These are phyloP conservation scores for Pleurotus ostreatus DNA, from an alignment of 768 basidiomycete species.

Conservation along the genomic window DNA sequence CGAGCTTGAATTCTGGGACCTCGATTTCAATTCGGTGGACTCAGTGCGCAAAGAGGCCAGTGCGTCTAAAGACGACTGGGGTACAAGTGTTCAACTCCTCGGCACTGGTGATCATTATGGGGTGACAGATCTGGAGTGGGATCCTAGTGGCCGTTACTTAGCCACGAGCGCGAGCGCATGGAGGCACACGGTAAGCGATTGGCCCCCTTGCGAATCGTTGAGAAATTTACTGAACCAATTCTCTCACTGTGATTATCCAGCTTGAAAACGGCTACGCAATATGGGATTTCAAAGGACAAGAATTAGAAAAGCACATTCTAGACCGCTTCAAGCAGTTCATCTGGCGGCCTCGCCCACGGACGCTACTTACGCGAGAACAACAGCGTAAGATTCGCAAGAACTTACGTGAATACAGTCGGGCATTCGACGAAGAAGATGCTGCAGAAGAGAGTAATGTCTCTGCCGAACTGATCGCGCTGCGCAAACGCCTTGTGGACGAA, in stretches of 20 bases:
- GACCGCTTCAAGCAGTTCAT: slow-evolving; percentile 99
- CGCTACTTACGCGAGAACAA: slow-evolving; percentile 82
- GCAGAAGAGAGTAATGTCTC: slow-evolving; percentile 93
- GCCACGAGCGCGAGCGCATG: slow-evolving; percentile 93
- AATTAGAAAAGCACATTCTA: slow-evolving; percentile 81
- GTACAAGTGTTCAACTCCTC: slow-evolving; percentile 79
- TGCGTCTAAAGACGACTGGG: slow-evolving; percentile 69
- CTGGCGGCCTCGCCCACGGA: slow-evolving; percentile 94
- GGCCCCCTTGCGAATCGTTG: slow-evolving; percentile 5
- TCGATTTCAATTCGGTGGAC: slow-evolving; percentile 77
- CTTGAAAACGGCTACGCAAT: slow-evolving; percentile 95
- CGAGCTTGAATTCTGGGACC: slow-evolving; percentile 98
- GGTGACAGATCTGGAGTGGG: slow-evolving; percentile 97
- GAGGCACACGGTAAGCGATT: slow-evolving; percentile 76
- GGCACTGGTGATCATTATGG: slow-evolving; percentile 93
- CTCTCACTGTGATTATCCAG: slow-evolving; percentile 33
- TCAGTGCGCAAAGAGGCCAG: slow-evolving; percentile 46
- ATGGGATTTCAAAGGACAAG: slow-evolving; percentile 98
- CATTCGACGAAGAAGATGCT: slow-evolving; percentile 96
- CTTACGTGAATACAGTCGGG: slow-evolving; percentile 84
- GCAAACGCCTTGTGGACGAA: slow-evolving; percentile 92
- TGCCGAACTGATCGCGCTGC: slow-evolving; percentile 85
- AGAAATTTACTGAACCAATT: neutral
- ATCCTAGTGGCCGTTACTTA: slow-evolving; percentile 91
- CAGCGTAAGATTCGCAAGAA: slow-evolving; percentile 85